Evolutionary conservation across 164 flowering plant species (phyloP).

Genomic region (Tetracentron sinense): DNA sequence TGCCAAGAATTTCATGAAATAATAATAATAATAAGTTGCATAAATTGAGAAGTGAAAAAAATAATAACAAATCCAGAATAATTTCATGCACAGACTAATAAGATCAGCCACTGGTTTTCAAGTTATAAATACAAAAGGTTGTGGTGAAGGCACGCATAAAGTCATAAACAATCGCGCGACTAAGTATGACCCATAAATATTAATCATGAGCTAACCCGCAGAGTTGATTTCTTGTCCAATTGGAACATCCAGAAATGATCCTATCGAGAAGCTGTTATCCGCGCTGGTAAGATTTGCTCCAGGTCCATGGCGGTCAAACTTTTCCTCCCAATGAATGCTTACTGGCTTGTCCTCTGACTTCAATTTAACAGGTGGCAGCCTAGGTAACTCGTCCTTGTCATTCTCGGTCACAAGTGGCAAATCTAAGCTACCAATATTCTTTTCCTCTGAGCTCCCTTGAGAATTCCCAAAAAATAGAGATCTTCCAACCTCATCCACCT

Average conservation of each 20-base stretch:
- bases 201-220: constrained; percentile 33
- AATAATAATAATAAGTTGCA: no score
- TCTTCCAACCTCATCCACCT: constrained; percentile 65
- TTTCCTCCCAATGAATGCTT: constrained; percentile 49
- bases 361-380: constrained; percentile 65
- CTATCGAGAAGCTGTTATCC: constrained; percentile 45
- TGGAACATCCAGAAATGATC: constrained; percentile 67
- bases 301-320: constrained; percentile 48
- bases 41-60: no score
- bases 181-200: no score
- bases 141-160: no score
- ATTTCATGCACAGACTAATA: no score
- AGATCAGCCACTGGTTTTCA: no score
- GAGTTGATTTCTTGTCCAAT: constrained; percentile 60
- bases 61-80: no score
- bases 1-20: no score
- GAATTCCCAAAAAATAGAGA: constrained; percentile 43
- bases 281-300: constrained; percentile 28
- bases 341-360: constrained; percentile 62
- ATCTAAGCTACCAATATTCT: constrained; percentile 25
- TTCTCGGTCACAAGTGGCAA: constrained; percentile 34
- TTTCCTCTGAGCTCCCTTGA: constrained; percentile 35
- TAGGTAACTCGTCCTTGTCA: constrained; percentile 58
- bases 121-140: no score
- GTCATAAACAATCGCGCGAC: no score